Base-by-base conservation (phyloP, 2,329 filamentous ascomycete genomes). In the Colletotrichum sp. region DNA sequence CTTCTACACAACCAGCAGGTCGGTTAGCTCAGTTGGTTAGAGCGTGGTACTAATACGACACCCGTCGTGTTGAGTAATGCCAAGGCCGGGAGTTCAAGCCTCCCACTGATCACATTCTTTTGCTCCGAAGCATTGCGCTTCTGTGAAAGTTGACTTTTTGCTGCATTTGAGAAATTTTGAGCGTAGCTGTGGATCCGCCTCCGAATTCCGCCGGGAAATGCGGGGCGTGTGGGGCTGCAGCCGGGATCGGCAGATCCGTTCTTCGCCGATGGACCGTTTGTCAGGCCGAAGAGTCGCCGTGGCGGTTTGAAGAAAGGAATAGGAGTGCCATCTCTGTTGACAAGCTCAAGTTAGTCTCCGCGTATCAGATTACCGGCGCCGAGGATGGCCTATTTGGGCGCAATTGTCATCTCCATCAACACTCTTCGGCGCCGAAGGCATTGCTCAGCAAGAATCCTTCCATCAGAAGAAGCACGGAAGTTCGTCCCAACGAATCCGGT, bases 11-110 rank as follows among this genome's bases (percentile, higher is more conserved):
- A 26, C 21, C 36, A 28, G n/a, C 14, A 16, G 73, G 73, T 75
- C 73, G 73, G 73, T 75, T 75, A 75, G 73, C 73, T 75, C 73
- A 75, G 73, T 75, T 75, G 69, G 69, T 75, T 73, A 75, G 73
- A 73, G 73, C 73, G 69, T 75, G 73, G 73, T 75, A 75, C 73
- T 75, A 75, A 73, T 73, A 75, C 73, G n/a, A 38, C 34, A 73
- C 12, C 63, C 5, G 56, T 32, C 52, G 73, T 73, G 16, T 64
- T 12, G 5, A 26, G 73, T 73, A 59, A 75, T 75, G 69, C 73
- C 73, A 73, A 75, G 73, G 73, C 28, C 73, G 73, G 73, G 73
- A 75, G 73, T 73, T 75, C 69, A 75, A 75, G 69, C 73, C 69
- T 75, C 73, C 73, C 73, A 69, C 73, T 75, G 73, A 75, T 75